Percentiles rank a stretch among this genome's conserved stretches.
These are phyloP conservation scores for Sistotremastrum niveocremeum DNA, from an alignment of 768 basidiomycete genomes.

Conservation along the genomic window DNA sequence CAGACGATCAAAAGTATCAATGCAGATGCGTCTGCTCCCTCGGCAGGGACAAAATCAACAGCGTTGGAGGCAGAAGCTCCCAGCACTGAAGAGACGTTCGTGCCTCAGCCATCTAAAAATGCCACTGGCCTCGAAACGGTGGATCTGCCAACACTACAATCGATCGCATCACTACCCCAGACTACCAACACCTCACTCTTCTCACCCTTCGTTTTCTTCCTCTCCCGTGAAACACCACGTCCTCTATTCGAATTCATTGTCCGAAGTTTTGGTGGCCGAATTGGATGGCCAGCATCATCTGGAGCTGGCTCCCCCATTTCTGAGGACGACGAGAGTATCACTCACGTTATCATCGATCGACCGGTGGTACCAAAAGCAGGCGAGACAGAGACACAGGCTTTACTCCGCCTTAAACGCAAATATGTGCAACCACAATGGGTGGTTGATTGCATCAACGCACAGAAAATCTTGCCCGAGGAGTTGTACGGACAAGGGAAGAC, in stretches of 20 bases:
- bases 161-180: slow-evolving; percentile 46
- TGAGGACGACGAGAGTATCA: slow-evolving; percentile 72
- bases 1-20: slow-evolving; percentile 35
- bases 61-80: slow-evolving; percentile 21
- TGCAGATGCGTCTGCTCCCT: slow-evolving; percentile 14
- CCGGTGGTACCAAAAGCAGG: slow-evolving; percentile 39
- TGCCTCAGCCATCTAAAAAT: slow-evolving; percentile 18
- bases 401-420: slow-evolving; percentile 55
- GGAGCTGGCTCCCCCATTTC: slow-evolving; percentile 72
- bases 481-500: slow-evolving; percentile 73
- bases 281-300: slow-evolving; percentile 78
- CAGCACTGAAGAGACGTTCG: not conserved
- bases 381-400: slow-evolving; percentile 45
- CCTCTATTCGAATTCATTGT: slow-evolving; percentile 90
- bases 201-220: slow-evolving; percentile 77
- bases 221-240: slow-evolving; percentile 87
- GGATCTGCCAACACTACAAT: slow-evolving; percentile 54
- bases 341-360: slow-evolving; percentile 91
- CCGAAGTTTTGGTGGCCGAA: slow-evolving; percentile 80
- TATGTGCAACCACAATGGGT: slow-evolving; percentile 98
- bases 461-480: slow-evolving; percentile 73
- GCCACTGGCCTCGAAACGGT: slow-evolving; percentile 23
- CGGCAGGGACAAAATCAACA: slow-evolving; percentile 39
- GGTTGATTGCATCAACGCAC: slow-evolving; percentile 87
- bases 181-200: slow-evolving; percentile 55